These are phyloP conservation scores for Capsicum rhomboideum DNA, from an alignment of 257 asterid genomes.

Conservation along the genomic window DNA sequence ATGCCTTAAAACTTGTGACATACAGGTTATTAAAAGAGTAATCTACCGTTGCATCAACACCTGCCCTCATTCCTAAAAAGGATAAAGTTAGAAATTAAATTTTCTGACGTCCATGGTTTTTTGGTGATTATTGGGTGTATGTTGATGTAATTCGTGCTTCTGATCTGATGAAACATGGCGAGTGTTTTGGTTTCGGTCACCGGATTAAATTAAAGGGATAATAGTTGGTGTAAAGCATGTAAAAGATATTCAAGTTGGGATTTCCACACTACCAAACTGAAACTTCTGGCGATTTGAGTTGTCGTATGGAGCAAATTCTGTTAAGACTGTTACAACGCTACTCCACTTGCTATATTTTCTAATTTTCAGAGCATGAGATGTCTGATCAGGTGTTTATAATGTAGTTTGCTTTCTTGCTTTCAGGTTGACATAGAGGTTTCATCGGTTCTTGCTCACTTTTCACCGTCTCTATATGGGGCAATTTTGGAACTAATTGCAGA, in stretches of 20 bases:
- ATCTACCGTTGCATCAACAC: not conserved
- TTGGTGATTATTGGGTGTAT: not conserved
- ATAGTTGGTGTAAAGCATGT: not conserved
- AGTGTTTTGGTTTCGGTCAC: not conserved
- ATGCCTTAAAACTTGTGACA: not conserved
- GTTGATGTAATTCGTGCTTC: not conserved
- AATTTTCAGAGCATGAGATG: not conserved
- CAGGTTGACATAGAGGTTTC: slow-evolving; percentile 64
- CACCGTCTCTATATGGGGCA: slow-evolving; percentile 46
- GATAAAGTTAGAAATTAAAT: not conserved
- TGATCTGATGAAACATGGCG: not conserved
- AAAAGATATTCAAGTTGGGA: not conserved
- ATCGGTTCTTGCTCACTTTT: slow-evolving; percentile 55
- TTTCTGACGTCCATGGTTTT: not conserved
- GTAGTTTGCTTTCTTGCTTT: slow-evolving; percentile 16
- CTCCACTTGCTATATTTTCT: not conserved
- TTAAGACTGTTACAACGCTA: not conserved
- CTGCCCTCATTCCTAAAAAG: not conserved
- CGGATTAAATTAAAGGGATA: not conserved
- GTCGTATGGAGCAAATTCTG: not conserved
- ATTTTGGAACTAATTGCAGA: slow-evolving; percentile 40
- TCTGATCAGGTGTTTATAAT: slow-evolving; percentile 3
- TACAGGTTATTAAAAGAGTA: not conserved
- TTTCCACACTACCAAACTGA: not conserved
- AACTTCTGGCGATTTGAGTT: not conserved